Evolutionary conservation across 441 rosid species (phyloP), one percentile per base, ranked within the genome.

Genomic region (Populus hybrid): DNA sequence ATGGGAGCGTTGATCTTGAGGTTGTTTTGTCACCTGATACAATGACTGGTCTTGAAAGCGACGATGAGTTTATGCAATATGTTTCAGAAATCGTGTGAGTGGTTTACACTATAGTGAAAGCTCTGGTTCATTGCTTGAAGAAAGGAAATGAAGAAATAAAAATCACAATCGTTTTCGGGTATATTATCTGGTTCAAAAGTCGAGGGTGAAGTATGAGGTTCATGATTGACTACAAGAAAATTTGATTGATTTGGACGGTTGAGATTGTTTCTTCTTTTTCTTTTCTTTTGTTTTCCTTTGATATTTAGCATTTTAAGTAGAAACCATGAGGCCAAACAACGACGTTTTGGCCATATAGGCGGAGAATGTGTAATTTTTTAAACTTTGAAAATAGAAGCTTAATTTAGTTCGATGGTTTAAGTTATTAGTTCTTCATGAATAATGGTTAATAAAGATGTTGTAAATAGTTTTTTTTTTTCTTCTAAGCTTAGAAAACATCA

Each of bases 21-120:
- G 32, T 30, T 30, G 32, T 30, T 30, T 30, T 30, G 32, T 30
- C 32, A 30, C 32, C 32, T 30, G 32, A 30, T 3, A 30, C 32
- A 30, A 30, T 30, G 32, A 30, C 32, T 30, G 32, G 32, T 30
- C 82, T 95, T 5, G 91, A 88, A 84, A 81, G 67, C 9, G 99
- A 95, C 64, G 76, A 30, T 11, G 98, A 95, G 80, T 91, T 95
- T 74, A 93, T 95, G 99, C 97, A 90, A 79, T 92, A 88, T 81
- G 95, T 90, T 54, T 86, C 93, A 0, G 57, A 70, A 36, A 81
- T 77, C 28, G 32, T 30, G 32, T 30, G 32, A 30, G 32, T 30
- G 32, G 32, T 30, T 30, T 3, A 26, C 77, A 38, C 63, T 21
- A 4, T 59, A 73, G 69, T 20, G 5, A 42, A 75, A 4, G 75